Conservation (phyloP, 164 flowering plant genomes). For the Pachysandra terminalis region DNA sequence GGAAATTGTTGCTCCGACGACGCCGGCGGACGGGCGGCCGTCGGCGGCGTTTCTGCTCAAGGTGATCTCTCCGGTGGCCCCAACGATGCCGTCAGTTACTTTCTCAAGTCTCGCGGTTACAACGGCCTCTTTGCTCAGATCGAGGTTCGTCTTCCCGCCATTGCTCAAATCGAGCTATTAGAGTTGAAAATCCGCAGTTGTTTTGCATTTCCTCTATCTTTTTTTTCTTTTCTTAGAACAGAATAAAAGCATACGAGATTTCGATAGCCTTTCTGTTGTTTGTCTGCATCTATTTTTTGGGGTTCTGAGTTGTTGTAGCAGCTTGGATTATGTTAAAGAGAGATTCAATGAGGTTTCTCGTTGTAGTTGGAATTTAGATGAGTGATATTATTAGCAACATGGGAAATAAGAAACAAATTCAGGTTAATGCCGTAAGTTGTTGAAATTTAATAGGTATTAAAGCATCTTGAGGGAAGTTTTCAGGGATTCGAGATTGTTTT, state of each 20-base stretch:
- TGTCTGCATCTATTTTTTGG: too few relatives aligned
- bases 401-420: background rate
- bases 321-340: background rate
- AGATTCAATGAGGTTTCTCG: background rate
- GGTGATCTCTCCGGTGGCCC: slow-evolving; percentile 13
- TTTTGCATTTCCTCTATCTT: background rate
- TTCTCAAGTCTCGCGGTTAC: slow-evolving; percentile 56
- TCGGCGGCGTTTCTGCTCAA: slow-evolving; percentile 41
- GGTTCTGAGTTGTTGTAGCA: background rate
- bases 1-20: slow-evolving; percentile 87
- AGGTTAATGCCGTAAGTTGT: background rate
- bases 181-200: background rate
- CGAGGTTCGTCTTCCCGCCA: slow-evolving; percentile 52
- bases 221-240: background rate
- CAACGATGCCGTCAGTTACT: slow-evolving; percentile 62
- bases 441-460: too few relatives aligned
- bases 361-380: background rate
- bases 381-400: background rate
- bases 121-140: slow-evolving; percentile 67
- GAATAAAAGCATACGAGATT: background rate
- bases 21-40: slow-evolving; percentile 53
- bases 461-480: background rate
- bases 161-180: background rate
- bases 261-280: background rate
- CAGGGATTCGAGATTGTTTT: background rate